Conservation (phyloP, 2,329 filamentous ascomycete species). For the Cercospora zeina region DNA sequence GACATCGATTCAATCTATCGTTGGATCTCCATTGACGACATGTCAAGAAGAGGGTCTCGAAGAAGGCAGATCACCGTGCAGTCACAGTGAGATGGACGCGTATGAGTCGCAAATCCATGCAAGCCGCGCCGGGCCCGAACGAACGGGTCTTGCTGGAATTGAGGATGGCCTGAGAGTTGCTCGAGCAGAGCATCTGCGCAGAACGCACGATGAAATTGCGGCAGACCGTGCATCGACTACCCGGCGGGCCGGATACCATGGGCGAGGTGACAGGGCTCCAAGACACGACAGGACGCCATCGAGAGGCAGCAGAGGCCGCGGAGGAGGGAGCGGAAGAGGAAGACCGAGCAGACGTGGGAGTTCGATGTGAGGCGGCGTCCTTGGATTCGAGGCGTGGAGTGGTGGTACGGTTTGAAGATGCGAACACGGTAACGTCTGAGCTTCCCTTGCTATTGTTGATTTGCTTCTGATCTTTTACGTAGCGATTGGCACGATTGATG, state of each 20-base stretch:
- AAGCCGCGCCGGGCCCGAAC: background rate
- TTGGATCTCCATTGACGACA: background rate
- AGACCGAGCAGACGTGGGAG: background rate
- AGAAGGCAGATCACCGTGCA: background rate
- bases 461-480: background rate
- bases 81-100: slow-evolving; percentile 1
- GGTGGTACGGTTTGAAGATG: background rate
- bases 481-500: background rate
- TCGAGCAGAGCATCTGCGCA: background rate
- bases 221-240: background rate
- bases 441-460: too few relatives aligned
- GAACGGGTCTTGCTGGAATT: background rate
- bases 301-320: background rate
- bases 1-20: background rate
- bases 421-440: background rate
- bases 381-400: background rate
- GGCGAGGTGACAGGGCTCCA: background rate
- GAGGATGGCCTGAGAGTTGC: background rate
- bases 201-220: background rate
- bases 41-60: slow-evolving; percentile 3
- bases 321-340: background rate
- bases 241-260: background rate
- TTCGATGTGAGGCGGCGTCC: background rate
- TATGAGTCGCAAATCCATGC: background rate
- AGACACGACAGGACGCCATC: background rate